Percentiles rank a stretch among this genome's conserved stretches.
Conservation (phyloP, 345 rosid species). For the Odontarrhena argentea region DNA sequence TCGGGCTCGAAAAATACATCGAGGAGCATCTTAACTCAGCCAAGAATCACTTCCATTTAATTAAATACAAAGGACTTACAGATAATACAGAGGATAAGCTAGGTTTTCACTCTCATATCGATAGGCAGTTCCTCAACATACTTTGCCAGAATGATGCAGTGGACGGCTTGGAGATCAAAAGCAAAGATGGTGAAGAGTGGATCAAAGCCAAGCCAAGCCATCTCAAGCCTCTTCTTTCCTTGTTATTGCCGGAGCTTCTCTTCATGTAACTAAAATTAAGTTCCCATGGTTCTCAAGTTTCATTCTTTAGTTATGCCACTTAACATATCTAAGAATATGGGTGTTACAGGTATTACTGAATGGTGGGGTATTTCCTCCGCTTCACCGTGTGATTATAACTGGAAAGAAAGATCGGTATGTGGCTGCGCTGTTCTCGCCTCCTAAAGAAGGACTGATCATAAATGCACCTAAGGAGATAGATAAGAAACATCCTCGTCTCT, state of each 20-base stretch:
- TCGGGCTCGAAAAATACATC: conserved; percentile 44
- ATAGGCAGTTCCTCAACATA: conserved; percentile 49
- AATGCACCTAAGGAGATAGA: conserved; percentile 29
- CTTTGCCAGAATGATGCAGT: conserved; percentile 55
- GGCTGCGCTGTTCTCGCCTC: conserved; percentile 31
- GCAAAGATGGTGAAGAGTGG: conserved; percentile 47
- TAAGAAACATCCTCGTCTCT: conserved; percentile 34
- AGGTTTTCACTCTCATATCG: conserved; percentile 50
- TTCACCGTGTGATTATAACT: conserved; percentile 36
- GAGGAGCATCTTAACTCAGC: conserved; percentile 44
- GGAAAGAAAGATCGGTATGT: conserved; percentile 34
- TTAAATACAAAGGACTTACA: conserved; percentile 42
- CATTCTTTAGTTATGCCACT: background rate
- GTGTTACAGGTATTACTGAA: conserved; percentile 36
- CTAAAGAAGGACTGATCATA: conserved; percentile 27
- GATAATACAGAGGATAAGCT: conserved; percentile 16
- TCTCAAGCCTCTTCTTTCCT: conserved; percentile 49
- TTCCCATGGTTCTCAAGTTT: conserved; percentile 15
- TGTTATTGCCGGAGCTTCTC: conserved; percentile 57
- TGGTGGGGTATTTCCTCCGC: conserved; percentile 34
- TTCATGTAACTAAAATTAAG: conserved; percentile 41
- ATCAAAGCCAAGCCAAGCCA: conserved; percentile 46
- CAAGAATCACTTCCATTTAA: conserved; percentile 43
- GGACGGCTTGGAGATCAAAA: conserved; percentile 51
- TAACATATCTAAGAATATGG: background rate